A percentile compares a stretch with the other conserved stretches of the same genome.
Conservation (phyloP, 352 stramenopile genomes). For the Elongisporangium undulatum region DNA sequence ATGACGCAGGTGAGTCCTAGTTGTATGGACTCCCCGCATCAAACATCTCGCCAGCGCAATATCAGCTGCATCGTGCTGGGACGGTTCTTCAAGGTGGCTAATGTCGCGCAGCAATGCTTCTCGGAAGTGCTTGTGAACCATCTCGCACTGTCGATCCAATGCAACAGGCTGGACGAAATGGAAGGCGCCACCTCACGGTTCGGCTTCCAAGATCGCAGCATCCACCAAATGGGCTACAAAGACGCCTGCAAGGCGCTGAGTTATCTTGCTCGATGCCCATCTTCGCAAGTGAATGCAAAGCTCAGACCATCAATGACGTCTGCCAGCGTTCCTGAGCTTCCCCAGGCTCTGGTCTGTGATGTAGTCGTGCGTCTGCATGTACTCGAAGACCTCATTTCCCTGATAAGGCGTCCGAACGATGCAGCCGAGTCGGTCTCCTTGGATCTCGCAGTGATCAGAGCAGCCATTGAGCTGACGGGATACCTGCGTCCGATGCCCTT, state of each 20-base stretch:
- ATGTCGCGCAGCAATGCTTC: constrained; percentile 37
- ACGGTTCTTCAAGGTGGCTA: constrained; percentile 35
- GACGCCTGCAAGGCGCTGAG: constrained; percentile 61
- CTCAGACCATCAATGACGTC: constrained; percentile 48
- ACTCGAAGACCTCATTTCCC: constrained; percentile 59
- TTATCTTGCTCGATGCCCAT: constrained; percentile 42
- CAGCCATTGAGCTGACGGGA: constrained; percentile 55
- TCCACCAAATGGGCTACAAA: constrained; percentile 46
- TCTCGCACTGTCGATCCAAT: constrained; percentile 67
- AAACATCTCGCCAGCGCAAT: constrained; percentile 49
- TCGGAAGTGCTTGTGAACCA: constrained; percentile 58
- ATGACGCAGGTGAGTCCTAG: constrained; percentile 48
- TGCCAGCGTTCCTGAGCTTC: constrained; percentile 34
- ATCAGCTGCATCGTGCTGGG: constrained; percentile 70
- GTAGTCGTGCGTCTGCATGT: constrained; percentile 58
- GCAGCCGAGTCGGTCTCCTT: constrained; percentile 38
- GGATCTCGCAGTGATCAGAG: constrained; percentile 29
- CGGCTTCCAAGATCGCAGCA: constrained; percentile 21
- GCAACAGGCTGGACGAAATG: constrained; percentile 60
- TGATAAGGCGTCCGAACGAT: constrained; percentile 43
- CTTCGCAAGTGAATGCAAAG: constrained; percentile 20
- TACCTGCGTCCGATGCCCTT: constrained; percentile 63
- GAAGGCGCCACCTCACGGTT: constrained; percentile 30
- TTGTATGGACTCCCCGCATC: constrained; percentile 43
- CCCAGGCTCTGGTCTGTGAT: constrained; percentile 61